Evolutionary conservation across 208 protist genomes (phyloP), one percentile per base, ranked within the genome.

Genomic region (Trypanosoma boissoni): DNA sequence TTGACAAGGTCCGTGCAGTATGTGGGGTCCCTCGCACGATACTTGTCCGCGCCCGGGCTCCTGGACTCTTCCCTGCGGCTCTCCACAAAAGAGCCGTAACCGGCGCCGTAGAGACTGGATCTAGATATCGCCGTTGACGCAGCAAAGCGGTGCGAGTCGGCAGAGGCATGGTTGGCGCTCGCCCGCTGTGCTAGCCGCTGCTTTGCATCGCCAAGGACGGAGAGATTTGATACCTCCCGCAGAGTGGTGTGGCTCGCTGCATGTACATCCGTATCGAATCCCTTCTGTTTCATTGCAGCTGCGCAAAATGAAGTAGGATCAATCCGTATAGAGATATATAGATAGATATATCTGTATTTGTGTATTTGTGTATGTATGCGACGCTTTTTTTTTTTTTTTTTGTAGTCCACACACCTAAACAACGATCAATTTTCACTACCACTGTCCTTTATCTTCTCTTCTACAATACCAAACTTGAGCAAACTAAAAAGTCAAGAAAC

Each of bases 1-100:
- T 86, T 72, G 20, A 92, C 82, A 32, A 92, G 53, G 14, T 91
- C 77, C 7, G 70, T 74, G 76, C 84, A 91, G 73, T 89, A 92
- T 12, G 70, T 63, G 16, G 88, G 80, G 18, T 89, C 56, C 27
- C 78, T 50, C 23, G 63, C 76, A 72, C 85, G 82, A 24, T 55
- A 65, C 8, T 39, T 31, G 59, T 92, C 84, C 18, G 63, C 59
- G 41, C 59, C 49, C 9, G 84, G 80, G 41, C 72, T 79, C 20
- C 45, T 26, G 16, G 48, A 59, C 26, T 44, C 44, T 36, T 62
- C 51, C 46, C 42, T 57, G 12, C 16, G 8, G 20, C 24, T 53
- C 4, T 54, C 49, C 29, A 1, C 36, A n/a, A 24, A 10, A n/a
- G 10, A 45, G n/a, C 23, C 34, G 34, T 4, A 57, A 20, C 24